Conservation (phyloP, 2,329 filamentous ascomycete species). For the Dactylellina drechsleri region DNA sequence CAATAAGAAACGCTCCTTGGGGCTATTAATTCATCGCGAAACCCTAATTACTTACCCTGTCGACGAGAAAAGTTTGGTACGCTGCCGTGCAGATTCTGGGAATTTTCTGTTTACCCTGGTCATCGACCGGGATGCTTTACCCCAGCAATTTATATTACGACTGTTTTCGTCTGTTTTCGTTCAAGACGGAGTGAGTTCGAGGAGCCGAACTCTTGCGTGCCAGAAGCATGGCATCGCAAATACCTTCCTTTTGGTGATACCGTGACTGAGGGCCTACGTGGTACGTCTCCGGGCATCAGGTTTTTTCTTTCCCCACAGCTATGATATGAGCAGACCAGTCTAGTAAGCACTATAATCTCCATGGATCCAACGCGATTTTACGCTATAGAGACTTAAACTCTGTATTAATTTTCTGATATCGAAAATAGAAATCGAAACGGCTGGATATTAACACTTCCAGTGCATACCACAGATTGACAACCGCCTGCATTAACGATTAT, state of each 20-base stretch:
- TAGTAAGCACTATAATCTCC: not conserved
- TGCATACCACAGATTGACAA: constrained; percentile 1
- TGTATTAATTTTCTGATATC: not conserved
- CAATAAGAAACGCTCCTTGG: constrained; percentile 47
- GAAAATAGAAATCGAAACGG: not conserved
- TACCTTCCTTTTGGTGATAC: constrained; percentile 29
- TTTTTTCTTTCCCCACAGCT: not conserved
- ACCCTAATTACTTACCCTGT: constrained; percentile 49
- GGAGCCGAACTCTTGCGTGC: constrained; percentile 18
- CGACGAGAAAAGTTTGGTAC: constrained; percentile 53
- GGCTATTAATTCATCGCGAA: constrained; percentile 43
- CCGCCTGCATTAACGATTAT: not conserved
- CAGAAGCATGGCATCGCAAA: constrained; percentile 20
- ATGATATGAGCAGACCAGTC: not conserved
- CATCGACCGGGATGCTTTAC: constrained; percentile 30
- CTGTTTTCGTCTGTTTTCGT: not conserved
- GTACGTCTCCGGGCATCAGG: no score
- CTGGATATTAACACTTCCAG: not conserved
- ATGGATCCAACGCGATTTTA: not conserved
- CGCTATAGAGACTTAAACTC: not conserved
- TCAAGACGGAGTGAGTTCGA: constrained; percentile 24
- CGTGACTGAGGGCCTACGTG: constrained; percentile 3
- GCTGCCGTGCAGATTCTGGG: constrained; percentile 54
- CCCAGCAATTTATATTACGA: constrained; percentile 29
- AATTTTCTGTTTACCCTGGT: constrained; percentile 30